A percentile compares a stretch with the other conserved stretches of the same genome.
Conservation (phyloP, 2,329 filamentous ascomycete species). For the Clonostachys rosea region DNA sequence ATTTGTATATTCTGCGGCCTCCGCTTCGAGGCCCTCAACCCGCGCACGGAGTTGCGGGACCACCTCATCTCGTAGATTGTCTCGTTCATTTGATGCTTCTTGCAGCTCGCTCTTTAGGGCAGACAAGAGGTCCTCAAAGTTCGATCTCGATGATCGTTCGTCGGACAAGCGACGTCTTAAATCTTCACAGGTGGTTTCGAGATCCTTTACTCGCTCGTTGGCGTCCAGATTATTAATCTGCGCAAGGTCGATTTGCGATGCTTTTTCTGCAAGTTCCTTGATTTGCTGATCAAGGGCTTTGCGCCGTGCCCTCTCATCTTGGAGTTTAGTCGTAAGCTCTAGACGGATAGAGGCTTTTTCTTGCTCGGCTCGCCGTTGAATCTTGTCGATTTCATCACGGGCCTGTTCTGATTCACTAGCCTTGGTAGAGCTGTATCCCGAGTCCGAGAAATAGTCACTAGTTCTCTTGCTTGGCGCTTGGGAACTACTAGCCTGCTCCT, state of each 20-base stretch:
- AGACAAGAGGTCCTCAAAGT: conserved; percentile 86
- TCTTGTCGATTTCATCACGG: conserved; percentile 72
- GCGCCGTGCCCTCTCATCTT: conserved; percentile 76
- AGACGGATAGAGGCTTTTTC: conserved; percentile 83
- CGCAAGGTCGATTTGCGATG: conserved; percentile 56
- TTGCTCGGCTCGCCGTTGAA: conserved; percentile 82
- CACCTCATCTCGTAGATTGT: conserved; percentile 85
- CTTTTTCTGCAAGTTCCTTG: conserved; percentile 73
- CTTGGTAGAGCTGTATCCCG: conserved; percentile 80
- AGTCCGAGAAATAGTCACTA: conserved; percentile 98
- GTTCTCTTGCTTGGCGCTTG: conserved; percentile 64
- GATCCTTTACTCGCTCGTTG: conserved; percentile 63
- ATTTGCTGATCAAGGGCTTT: conserved; percentile 80
- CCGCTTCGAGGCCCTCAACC: conserved; percentile 72
- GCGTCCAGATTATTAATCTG: conserved; percentile 53
- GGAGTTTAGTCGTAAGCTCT: conserved; percentile 79
- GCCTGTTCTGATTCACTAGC: conserved; percentile 63
- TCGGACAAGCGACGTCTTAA: conserved; percentile 76
- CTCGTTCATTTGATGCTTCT: conserved; percentile 79
- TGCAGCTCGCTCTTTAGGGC: conserved; percentile 81
- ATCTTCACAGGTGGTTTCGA: conserved; percentile 79
- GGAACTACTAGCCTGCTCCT: conserved; percentile 65
- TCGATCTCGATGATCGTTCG: conserved; percentile 83
- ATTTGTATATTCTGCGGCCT: conserved; percentile 67
- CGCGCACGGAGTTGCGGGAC: conserved; percentile 74